A percentile compares a stretch with the other conserved stretches of the same genome.
Evolutionary conservation across 106 monocot genomes (phyloP).

Genomic region (Phalaenopsis aphrodite): DNA sequence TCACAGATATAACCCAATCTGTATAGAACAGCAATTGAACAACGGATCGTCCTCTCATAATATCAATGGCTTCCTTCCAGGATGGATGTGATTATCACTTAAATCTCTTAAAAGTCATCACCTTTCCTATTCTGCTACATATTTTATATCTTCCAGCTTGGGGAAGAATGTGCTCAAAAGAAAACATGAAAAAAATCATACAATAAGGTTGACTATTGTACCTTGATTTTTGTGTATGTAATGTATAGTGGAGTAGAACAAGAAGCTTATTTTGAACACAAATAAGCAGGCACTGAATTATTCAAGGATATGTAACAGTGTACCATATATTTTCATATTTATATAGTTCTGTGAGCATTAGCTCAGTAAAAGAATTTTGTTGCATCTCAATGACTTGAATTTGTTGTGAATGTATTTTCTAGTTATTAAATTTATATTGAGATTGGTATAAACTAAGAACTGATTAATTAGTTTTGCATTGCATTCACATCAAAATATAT

Average conservation of each 20-base stretch:
- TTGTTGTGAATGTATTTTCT: too few relatives aligned
- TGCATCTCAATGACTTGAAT: too few relatives aligned
- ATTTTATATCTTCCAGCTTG: not conserved
- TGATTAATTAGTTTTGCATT: too few relatives aligned
- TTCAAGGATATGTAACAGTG: too few relatives aligned
- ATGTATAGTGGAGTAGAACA: not conserved
- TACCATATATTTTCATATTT: too few relatives aligned
- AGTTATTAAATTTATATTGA: too few relatives aligned
- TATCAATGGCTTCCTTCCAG: constrained; percentile 5
- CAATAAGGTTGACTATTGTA: not conserved
- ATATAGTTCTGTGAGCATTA: too few relatives aligned
- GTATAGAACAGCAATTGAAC: constrained; percentile 3
- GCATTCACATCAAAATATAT: too few relatives aligned
- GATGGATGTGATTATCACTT: constrained; percentile 2
- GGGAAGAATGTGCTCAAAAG: not conserved
- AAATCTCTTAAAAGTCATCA: not conserved
- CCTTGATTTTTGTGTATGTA: not conserved
- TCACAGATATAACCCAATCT: not conserved
- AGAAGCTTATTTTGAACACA: not conserved
- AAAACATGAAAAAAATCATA: not conserved
- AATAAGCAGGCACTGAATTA: not conserved
- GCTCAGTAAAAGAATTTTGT: too few relatives aligned
- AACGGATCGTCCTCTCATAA: not conserved
- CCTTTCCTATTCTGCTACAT: not conserved
- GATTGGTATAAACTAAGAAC: too few relatives aligned